These are phyloP conservation scores for Sporothrix brasiliensis DNA, from an alignment of 2,329 filamentous ascomycete species.

Conservation along the genomic window DNA sequence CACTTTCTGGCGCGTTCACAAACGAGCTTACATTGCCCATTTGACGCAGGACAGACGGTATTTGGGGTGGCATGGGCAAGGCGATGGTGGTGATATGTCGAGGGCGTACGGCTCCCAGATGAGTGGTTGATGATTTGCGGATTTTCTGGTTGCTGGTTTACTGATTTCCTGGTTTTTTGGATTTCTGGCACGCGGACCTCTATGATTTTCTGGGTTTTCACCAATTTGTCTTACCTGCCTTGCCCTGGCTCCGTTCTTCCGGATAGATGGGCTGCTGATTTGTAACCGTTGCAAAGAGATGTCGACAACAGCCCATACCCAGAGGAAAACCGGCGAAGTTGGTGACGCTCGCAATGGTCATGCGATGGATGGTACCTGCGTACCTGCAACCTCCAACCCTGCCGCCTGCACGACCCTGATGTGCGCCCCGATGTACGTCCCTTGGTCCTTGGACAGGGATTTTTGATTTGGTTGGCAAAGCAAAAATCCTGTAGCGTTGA, in stretches of 20 bases:
- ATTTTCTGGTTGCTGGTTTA: neutral
- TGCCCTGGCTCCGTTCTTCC: neutral
- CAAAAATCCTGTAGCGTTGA: neutral
- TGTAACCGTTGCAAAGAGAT: too few relatives aligned
- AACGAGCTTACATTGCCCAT: neutral
- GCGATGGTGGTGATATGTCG: neutral
- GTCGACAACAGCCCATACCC: neutral
- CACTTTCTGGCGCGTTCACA: neutral
- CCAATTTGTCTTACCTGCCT: slow-evolving; percentile 8
- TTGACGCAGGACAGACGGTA: neutral
- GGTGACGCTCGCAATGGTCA: neutral
- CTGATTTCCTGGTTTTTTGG: neutral
- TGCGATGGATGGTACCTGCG: slow-evolving; percentile 11
- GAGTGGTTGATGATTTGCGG: slow-evolving; percentile 6
- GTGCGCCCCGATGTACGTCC: neutral
- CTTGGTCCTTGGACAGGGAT: neutral
- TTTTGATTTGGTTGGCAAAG: neutral
- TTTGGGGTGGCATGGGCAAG: neutral
- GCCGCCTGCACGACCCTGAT: slow-evolving; percentile 13
- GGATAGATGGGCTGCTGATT: too few relatives aligned
- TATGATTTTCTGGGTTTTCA: neutral
- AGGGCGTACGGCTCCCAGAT: neutral
- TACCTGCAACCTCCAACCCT: neutral
- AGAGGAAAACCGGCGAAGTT: neutral
- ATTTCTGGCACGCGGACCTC: neutral